These are phyloP conservation scores for Russula abietina DNA, from an alignment of 768 basidiomycete species.

Conservation along the genomic window DNA sequence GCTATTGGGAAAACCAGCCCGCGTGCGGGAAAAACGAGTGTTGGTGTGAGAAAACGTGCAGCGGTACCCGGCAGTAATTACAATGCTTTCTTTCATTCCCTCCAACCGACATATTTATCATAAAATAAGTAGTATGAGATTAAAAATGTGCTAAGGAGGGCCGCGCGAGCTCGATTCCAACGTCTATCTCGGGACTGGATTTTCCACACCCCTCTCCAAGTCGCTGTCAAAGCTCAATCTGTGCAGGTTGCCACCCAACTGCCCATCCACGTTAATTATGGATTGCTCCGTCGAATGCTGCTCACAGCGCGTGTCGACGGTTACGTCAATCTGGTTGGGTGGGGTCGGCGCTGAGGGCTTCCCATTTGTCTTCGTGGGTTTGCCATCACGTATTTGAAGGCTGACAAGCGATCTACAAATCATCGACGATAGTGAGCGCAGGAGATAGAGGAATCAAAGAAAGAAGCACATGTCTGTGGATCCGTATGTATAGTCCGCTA, in stretches of 20 bases:
- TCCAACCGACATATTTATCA: too few species aligned
- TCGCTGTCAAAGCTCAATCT: background rate
- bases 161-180: too few species aligned
- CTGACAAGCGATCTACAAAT: background rate
- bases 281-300: background rate
- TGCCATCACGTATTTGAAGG: background rate
- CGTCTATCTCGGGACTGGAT: background rate
- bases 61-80: too few species aligned
- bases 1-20: background rate
- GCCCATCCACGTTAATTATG: background rate
- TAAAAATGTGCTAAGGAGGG: too few species aligned
- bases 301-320: background rate
- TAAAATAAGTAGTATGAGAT: too few species aligned
- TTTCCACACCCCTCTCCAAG: background rate
- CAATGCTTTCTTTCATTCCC: too few species aligned
- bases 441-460: background rate
- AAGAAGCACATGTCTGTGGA: background rate
- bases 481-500: background rate
- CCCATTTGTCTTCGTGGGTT: background rate
- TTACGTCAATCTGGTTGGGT: background rate
- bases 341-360: background rate
- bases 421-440: background rate
- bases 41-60: too few species aligned
- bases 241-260: background rate
- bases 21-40: too few species aligned